A percentile compares a stretch with the other conserved stretches of the same genome.
Evolutionary conservation across 1,139 yeast species (phyloP).

Genomic region (Pichia sp.): DNA sequence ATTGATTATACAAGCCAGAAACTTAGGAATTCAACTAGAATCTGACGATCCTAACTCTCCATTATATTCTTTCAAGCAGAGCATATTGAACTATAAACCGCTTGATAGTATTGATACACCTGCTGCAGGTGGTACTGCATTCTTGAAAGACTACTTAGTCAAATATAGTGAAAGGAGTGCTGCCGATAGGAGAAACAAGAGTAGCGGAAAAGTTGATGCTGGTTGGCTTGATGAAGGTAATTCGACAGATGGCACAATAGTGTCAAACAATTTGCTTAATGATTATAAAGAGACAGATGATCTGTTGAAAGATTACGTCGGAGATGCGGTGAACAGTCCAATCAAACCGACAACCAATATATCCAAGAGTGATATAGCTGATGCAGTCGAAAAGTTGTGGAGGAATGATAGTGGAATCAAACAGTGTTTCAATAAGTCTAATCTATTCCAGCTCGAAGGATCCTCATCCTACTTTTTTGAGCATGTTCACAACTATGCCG

Average conservation of each 20-base stretch:
- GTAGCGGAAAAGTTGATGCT: constrained; percentile 49
- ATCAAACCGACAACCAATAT: neutral
- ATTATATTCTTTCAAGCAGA: constrained; percentile 40
- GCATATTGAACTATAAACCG: constrained; percentile 50
- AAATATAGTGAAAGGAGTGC: constrained; percentile 53
- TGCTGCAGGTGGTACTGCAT: constrained; percentile 62
- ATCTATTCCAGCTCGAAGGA: constrained; percentile 77
- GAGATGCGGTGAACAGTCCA: constrained; percentile 6
- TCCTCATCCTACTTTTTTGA: constrained; percentile 75
- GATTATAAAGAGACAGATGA: constrained; percentile 18
- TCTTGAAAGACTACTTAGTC: constrained; percentile 56
- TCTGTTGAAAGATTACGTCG: constrained; percentile 16
- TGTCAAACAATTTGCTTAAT: constrained; percentile 6
- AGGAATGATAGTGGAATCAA: constrained; percentile 56
- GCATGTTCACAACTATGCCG: constrained; percentile 55
- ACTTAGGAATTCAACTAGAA: constrained; percentile 49
- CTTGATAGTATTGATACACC: constrained; percentile 56
- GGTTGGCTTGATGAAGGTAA: constrained; percentile 32
- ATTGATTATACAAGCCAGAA: constrained; percentile 65
- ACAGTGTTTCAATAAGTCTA: constrained; percentile 53
- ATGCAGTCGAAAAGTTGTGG: constrained; percentile 67
- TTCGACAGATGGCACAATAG: constrained; percentile 5
- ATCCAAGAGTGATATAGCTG: constrained; percentile 47
- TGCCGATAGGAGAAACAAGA: constrained; percentile 40
- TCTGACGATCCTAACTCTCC: constrained; percentile 48